phyloP scores from a whole-genome alignment of 192 early-diverging fungal genomes.

The Coemansia sp. region DNA sequence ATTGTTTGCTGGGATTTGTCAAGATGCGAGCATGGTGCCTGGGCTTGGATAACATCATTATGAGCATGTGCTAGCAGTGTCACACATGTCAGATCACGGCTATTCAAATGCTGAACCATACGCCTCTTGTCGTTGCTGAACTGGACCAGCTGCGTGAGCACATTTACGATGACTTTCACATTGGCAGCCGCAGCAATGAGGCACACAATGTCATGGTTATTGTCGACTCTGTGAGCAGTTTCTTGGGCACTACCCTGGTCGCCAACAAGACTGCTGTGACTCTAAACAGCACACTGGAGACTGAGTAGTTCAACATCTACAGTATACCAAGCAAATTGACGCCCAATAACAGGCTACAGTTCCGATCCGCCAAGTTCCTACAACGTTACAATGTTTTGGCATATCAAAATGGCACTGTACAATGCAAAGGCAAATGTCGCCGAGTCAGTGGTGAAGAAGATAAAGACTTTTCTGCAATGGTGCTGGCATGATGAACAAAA shows the following conservation, averaged over 20 bases:
- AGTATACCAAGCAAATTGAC: background rate
- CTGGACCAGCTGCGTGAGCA: background rate
- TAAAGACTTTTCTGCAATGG: background rate
- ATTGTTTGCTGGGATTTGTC: background rate
- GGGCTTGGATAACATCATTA: no score
- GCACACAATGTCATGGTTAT: background rate
- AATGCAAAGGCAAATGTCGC: slow-evolving; percentile 5
- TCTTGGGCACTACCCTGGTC: background rate
- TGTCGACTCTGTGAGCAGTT: background rate
- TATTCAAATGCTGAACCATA: background rate
- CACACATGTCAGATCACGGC: slow-evolving; percentile 3
- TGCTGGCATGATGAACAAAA: background rate
- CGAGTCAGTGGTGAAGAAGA: slow-evolving; percentile 4
- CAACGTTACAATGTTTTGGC: background rate
- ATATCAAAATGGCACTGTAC: background rate
- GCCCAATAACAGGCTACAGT: background rate
- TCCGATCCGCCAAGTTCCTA: background rate
- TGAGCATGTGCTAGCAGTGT: background rate
- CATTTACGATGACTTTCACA: slow-evolving; percentile 1
- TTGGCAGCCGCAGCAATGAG: background rate
- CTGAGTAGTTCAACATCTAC: slow-evolving; percentile 1
- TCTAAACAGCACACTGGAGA: background rate
- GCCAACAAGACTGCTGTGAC: background rate
- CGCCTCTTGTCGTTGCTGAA: background rate
- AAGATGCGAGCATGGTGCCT: no score